Conservation (phyloP, 371 early-diverging fungal genomes). For the Rhizopus stolonifer region DNA sequence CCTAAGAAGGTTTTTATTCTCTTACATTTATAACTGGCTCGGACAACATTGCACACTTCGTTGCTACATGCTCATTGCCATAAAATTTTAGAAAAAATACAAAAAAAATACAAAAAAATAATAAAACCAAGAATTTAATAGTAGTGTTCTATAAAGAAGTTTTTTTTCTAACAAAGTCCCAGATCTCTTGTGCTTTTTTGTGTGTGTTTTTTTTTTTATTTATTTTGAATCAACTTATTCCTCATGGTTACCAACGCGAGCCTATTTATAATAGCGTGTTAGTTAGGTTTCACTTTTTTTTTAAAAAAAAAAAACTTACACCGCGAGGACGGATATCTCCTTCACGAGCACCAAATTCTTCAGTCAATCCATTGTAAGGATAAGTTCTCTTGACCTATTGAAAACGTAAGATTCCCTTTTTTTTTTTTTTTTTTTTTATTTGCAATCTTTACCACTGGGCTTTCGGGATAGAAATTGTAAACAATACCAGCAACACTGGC, state of each 20-base stretch:
- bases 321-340: conserved; percentile 45
- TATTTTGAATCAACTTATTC: neutral
- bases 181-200: neutral
- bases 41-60: too few relatives aligned
- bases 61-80: too few relatives aligned
- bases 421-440: neutral
- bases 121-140: too few relatives aligned
- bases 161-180: neutral
- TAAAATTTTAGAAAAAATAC: too few relatives aligned
- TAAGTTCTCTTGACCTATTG: conserved; percentile 47
- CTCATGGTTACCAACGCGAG: conserved; percentile 22
- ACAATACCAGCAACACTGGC: conserved; percentile 49
- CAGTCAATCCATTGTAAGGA: conserved; percentile 49
- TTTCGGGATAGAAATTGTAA: conserved; percentile 45
- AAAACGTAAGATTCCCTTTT: neutral
- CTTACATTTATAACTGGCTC: too few relatives aligned
- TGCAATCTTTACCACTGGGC: conserved; percentile 36
- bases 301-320: too few relatives aligned
- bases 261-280: too few relatives aligned
- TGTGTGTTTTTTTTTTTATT: neutral
- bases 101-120: too few relatives aligned
- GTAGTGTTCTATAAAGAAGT: conserved; percentile 9
- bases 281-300: too few relatives aligned
- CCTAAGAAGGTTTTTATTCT: too few relatives aligned
- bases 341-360: conserved; percentile 49